Percentiles rank a stretch among this genome's conserved stretches.
Conservation (phyloP, 179 eudicot genomes). For the Beta lomatogona region DNA sequence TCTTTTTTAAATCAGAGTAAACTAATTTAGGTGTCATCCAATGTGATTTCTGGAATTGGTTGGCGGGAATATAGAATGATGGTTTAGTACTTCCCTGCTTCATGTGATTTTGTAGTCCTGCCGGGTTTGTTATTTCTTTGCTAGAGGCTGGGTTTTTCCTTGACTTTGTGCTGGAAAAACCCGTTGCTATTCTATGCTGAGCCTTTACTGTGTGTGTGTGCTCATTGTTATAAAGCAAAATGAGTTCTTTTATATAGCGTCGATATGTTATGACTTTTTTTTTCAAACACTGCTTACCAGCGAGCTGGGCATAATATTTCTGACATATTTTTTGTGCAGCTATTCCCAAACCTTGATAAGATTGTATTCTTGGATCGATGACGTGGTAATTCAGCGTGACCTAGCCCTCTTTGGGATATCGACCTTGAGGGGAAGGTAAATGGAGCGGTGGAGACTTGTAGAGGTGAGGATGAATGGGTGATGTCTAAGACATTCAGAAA, state of each 20-base stretch:
- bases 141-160: background rate
- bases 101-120: background rate
- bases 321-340: slow-evolving; percentile 48
- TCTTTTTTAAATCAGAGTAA: background rate
- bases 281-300: background rate
- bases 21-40: background rate
- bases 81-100: background rate
- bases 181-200: background rate
- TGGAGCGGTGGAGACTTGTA: slow-evolving; percentile 99
- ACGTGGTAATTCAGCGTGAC: slow-evolving; percentile 91
- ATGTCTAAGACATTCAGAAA: slow-evolving; percentile 91
- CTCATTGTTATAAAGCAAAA: background rate
- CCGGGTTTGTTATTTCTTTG: background rate
- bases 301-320: background rate
- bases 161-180: background rate
- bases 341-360: slow-evolving; percentile 90
- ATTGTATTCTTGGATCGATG: slow-evolving; percentile 95
- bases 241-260: background rate
- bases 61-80: background rate
- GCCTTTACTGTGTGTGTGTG: background rate
- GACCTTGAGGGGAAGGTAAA: slow-evolving; percentile 85
- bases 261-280: too few species aligned
- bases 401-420: slow-evolving; percentile 59
- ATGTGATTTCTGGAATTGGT: background rate
- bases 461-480: slow-evolving; percentile 91